These are phyloP conservation scores for Bryum argenteum DNA, from an alignment of 225 moss, liverwort and hornwort species.

Conservation along the genomic window DNA sequence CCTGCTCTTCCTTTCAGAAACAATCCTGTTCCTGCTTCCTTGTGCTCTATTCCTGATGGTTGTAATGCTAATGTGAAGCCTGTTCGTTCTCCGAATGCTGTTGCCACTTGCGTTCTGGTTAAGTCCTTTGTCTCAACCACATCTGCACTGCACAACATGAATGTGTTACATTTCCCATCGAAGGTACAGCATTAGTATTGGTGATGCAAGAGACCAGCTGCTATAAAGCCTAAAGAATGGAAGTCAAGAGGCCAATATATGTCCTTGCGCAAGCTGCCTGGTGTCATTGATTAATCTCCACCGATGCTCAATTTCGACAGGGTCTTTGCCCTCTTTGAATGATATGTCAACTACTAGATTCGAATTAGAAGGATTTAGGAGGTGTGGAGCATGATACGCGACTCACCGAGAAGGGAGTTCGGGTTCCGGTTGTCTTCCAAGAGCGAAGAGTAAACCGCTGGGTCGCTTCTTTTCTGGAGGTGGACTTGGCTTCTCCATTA, in stretches of 20 bases:
- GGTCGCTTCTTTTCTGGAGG: constrained; percentile 59
- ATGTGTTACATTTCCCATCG: constrained; percentile 18
- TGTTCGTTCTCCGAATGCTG: constrained; percentile 37
- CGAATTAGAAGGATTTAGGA: too few relatives aligned
- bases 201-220: too few relatives aligned
- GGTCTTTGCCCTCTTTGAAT: too few relatives aligned
- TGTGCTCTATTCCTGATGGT: constrained; percentile 52
- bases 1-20: constrained; percentile 70
- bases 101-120: constrained; percentile 42
- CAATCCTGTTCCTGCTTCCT: constrained; percentile 66
- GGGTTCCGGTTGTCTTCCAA: constrained; percentile 60
- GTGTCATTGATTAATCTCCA: too few relatives aligned
- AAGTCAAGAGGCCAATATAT: too few relatives aligned
- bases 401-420: constrained; percentile 56
- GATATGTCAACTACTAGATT: too few relatives aligned
- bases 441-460: constrained; percentile 84
- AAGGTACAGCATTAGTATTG: too few relatives aligned
- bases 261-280: too few relatives aligned
- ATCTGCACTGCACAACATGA: constrained; percentile 61
- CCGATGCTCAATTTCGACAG: too few relatives aligned
- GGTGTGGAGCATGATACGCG: constrained; percentile 1
- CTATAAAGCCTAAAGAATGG: too few relatives aligned
- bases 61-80: constrained; percentile 52
- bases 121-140: constrained; percentile 58
- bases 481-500: constrained; percentile 26